Percentiles rank a stretch among this genome's conserved stretches.
Evolutionary conservation across 2,329 filamentous ascomycete species (phyloP).

Genomic region (Penicillium sp.): DNA sequence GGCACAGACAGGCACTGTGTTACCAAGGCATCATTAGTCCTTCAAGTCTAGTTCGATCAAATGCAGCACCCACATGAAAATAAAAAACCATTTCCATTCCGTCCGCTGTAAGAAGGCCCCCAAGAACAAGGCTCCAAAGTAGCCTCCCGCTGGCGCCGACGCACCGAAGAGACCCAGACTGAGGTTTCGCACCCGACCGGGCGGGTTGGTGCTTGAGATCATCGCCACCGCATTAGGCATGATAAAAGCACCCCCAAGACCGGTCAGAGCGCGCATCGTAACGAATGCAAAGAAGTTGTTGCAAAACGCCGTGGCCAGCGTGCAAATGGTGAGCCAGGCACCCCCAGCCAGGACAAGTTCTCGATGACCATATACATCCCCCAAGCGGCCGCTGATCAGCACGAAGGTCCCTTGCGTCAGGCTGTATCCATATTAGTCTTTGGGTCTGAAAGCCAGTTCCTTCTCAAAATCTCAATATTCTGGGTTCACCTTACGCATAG

Average conservation of each 20-base stretch:
- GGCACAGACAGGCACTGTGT: constrained; percentile 25
- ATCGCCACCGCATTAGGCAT: constrained; percentile 56
- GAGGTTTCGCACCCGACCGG: constrained; percentile 48
- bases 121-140: constrained; percentile 44
- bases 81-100: constrained; percentile 46
- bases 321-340: constrained; percentile 56
- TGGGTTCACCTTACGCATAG: constrained; percentile 21
- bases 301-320: constrained; percentile 52
- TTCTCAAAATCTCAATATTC: not conserved
- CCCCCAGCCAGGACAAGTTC: constrained; percentile 55
- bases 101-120: constrained; percentile 40
- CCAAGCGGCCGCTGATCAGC: constrained; percentile 56
- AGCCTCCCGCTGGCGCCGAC: constrained; percentile 48
- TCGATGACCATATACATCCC: constrained; percentile 60
- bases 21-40: not conserved
- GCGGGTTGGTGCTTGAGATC: constrained; percentile 49
- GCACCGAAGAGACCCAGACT: constrained; percentile 50
- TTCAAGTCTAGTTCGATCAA: no score
- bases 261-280: constrained; percentile 48
- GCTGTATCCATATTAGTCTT: constrained; percentile 24
- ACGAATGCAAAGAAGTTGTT: constrained; percentile 46
- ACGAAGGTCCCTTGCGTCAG: constrained; percentile 59
- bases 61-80: constrained; percentile 34
- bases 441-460: not conserved
- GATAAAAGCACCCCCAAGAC: constrained; percentile 53